These are phyloP conservation scores for Trichoderma sp. DNA, from an alignment of 2,329 filamentous ascomycete species.

Conservation along the genomic window DNA sequence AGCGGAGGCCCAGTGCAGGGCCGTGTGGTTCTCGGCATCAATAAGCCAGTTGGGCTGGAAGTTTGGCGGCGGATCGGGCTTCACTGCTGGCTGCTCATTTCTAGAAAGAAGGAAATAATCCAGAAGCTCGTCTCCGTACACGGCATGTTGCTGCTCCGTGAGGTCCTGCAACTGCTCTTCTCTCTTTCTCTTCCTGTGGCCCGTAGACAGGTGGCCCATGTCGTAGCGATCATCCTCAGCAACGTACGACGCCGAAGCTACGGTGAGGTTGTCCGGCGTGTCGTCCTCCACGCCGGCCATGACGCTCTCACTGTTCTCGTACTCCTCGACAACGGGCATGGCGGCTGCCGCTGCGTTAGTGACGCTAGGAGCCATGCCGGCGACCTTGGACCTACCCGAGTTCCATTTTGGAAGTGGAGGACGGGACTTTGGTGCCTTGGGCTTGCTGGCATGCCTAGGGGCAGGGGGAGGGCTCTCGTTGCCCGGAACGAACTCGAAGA, in stretches of 20 bases:
- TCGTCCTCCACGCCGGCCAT: conserved; percentile 68
- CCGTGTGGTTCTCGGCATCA: conserved; percentile 87
- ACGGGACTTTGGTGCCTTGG: conserved; percentile 63
- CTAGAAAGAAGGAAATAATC: conserved; percentile 93
- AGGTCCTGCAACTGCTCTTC: conserved; percentile 59
- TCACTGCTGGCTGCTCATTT: conserved; percentile 68
- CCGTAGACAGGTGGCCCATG: conserved; percentile 60
- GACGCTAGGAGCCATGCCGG: conserved; percentile 9
- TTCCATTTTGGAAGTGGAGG: conserved; percentile 56
- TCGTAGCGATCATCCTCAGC: conserved; percentile 79
- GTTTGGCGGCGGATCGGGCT: conserved; percentile 75
- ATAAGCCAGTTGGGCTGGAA: conserved; percentile 92
- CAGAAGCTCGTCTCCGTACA: conserved; percentile 88
- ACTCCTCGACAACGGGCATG: conserved; percentile 50
- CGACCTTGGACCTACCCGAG: conserved; percentile 21
- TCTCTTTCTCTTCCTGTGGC: conserved; percentile 73
- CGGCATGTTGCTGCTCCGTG: conserved; percentile 77
- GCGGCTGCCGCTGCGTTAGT: conserved; percentile 27
- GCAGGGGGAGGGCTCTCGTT: conserved; percentile 88
- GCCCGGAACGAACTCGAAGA: conserved; percentile 86
- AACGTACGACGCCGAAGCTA: conserved; percentile 80
- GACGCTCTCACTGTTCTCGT: conserved; percentile 59
- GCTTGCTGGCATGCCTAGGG: conserved; percentile 86
- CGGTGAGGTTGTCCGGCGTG: conserved; percentile 76
- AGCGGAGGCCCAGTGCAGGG: conserved; percentile 93